Evolutionary conservation across 371 early-diverging fungal species (phyloP).

Genomic region (Chytridium lagenaria): DNA sequence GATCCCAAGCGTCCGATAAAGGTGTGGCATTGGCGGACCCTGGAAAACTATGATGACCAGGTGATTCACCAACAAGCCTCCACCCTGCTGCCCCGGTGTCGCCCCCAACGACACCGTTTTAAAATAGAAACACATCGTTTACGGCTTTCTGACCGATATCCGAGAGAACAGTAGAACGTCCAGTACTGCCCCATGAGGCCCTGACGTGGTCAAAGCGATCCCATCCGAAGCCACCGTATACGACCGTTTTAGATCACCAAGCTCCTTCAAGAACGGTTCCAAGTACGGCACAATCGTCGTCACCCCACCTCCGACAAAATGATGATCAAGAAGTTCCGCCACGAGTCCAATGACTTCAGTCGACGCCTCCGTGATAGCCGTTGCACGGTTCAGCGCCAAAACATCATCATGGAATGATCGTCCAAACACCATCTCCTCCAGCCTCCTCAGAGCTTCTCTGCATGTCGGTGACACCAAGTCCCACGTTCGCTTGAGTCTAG

Average conservation of each 20-base stretch:
- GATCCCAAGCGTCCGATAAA: neutral
- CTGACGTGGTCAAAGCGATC: neutral
- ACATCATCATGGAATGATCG: neutral
- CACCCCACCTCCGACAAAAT: constrained; percentile 4
- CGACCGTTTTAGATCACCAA: constrained; percentile 1
- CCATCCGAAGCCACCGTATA: constrained; percentile 12
- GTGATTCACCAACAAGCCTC: neutral
- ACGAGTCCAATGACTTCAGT: constrained; percentile 4
- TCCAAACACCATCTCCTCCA: constrained; percentile 14
- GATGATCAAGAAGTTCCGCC: constrained; percentile 17
- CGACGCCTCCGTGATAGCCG: neutral
- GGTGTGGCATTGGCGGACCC: neutral
- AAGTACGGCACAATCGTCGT: constrained; percentile 9
- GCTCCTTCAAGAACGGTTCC: constrained; percentile 4
- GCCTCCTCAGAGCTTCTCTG: constrained; percentile 4
- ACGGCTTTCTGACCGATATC: constrained; percentile 14
- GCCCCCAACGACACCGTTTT: neutral
- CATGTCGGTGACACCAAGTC: constrained; percentile 5
- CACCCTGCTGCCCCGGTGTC: neutral
- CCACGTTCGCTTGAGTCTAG: constrained; percentile 22
- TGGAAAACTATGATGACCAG: neutral
- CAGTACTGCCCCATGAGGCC: too few relatives aligned
- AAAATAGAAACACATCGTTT: neutral
- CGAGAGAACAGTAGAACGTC: constrained; percentile 3
- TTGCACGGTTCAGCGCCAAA: neutral